Percentiles rank a stretch among this genome's conserved stretches.
Evolutionary conservation across 768 basidiomycete species (phyloP).

Genomic region (Mycena filopes): DNA sequence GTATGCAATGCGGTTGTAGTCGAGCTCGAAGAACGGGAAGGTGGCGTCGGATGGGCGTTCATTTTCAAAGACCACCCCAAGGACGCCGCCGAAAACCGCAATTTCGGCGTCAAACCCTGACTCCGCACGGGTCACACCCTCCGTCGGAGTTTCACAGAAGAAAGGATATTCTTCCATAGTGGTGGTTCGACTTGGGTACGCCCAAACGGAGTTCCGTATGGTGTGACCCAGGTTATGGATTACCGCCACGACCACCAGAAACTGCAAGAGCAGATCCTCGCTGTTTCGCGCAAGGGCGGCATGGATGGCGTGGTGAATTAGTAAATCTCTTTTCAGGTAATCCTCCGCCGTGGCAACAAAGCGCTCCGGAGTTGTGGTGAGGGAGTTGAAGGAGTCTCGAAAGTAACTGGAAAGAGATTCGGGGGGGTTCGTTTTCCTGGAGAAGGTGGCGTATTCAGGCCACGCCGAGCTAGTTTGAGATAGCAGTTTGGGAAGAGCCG

Average conservation of each 20-base stretch:
- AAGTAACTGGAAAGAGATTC: background rate
- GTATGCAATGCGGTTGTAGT: background rate
- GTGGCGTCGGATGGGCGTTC: background rate
- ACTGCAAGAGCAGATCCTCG: background rate
- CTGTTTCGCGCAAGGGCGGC: background rate
- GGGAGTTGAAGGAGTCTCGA: background rate
- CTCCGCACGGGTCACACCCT: background rate
- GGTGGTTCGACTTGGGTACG: background rate
- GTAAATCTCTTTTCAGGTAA: background rate
- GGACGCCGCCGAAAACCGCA: background rate
- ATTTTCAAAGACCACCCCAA: background rate
- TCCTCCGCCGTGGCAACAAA: background rate
- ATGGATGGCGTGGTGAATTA: background rate
- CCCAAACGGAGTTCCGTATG: background rate
- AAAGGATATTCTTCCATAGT: slow-evolving; percentile 1
- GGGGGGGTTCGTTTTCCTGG: background rate
- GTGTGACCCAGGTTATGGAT: background rate
- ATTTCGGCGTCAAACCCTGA: background rate
- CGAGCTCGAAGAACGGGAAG: background rate
- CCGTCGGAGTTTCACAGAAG: background rate
- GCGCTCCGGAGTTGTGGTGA: background rate
- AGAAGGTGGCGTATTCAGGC: background rate
- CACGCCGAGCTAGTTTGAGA: background rate
- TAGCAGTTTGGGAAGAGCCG: background rate
- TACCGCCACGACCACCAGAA: background rate